A percentile compares a stretch with the other conserved stretches of the same genome.
Evolutionary conservation across 2,329 filamentous ascomycete genomes (phyloP).

Genomic region (Ophiostoma sp.): DNA sequence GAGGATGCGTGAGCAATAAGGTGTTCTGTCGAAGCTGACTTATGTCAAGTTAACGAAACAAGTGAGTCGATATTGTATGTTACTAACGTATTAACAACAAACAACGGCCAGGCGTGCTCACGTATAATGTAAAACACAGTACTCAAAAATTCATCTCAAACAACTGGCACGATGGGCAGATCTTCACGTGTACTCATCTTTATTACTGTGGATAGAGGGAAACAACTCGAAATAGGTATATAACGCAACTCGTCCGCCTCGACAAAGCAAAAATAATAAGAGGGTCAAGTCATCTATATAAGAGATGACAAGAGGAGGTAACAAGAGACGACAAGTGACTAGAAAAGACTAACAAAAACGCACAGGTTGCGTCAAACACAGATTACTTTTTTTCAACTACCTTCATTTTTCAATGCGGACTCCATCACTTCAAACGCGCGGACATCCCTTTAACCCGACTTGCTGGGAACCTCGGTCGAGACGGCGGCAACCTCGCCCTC

Average conservation of each 20-base stretch:
- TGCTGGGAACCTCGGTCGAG: conserved; percentile 9
- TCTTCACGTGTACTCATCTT: conserved; percentile 3
- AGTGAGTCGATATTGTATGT: too few relatives aligned
- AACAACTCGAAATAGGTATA: conserved; percentile 27
- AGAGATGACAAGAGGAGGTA: background rate
- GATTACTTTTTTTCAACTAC: background rate
- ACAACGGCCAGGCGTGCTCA: too few relatives aligned
- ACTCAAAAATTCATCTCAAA: background rate
- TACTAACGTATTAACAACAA: too few relatives aligned
- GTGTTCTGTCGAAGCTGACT: too few relatives aligned
- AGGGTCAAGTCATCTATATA: background rate
- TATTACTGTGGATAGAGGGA: conserved; percentile 16
- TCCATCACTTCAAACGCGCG: background rate
- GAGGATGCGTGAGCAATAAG: too few relatives aligned
- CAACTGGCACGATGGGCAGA: background rate
- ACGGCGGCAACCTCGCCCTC: conserved; percentile 12
- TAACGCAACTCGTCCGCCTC: conserved; percentile 15
- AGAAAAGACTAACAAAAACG: background rate
- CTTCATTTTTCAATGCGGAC: background rate
- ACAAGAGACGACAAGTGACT: background rate
- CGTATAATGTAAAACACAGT: background rate
- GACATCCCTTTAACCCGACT: conserved; percentile 12
- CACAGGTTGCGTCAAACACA: background rate
- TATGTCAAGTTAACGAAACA: too few relatives aligned
- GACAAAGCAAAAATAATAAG: background rate